Percentiles rank a stretch among this genome's conserved stretches.
Conservation (phyloP, 495 filamentous ascomycete genomes). For the Ascodesmis nigricans region DNA sequence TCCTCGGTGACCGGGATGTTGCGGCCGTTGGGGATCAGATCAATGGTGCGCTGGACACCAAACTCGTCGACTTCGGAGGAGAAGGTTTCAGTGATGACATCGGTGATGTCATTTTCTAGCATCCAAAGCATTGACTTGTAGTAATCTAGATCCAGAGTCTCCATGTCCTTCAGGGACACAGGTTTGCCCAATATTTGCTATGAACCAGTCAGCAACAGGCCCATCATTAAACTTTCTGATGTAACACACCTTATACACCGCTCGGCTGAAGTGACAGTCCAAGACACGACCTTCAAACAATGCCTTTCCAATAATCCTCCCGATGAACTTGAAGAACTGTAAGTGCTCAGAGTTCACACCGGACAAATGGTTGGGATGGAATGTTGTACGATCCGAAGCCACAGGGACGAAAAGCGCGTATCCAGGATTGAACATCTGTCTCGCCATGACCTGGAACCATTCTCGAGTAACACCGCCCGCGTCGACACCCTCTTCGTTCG, state of each 20-base stretch:
- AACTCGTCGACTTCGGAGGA: slow-evolving; percentile 84
- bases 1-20: slow-evolving; percentile 90
- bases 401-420: slow-evolving; percentile 93
- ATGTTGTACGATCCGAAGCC: slow-evolving; percentile 92
- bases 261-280: slow-evolving; percentile 96
- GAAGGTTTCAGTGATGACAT: slow-evolving; percentile 94
- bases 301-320: slow-evolving; percentile 94
- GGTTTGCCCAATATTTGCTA: slow-evolving; percentile 69
- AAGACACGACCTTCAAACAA: slow-evolving; percentile 89
- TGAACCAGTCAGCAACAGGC: slow-evolving; percentile 6
- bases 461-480: slow-evolving; percentile 94
- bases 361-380: slow-evolving; percentile 90
- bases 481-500: slow-evolving; percentile 93
- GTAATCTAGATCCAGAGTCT: slow-evolving; percentile 93
- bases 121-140: slow-evolving; percentile 99
- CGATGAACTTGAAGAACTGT: slow-evolving; percentile 98
- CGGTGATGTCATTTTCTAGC: slow-evolving; percentile 96
- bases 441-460: slow-evolving; percentile 95
- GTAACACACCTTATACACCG: slow-evolving; percentile 55
- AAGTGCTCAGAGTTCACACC: slow-evolving; percentile 87
- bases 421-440: slow-evolving; percentile 98
- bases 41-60: slow-evolving; percentile 66
- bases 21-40: slow-evolving; percentile 66
- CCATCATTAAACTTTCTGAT: background rate
- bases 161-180: slow-evolving; percentile 98